A percentile compares a stretch with the other conserved stretches of the same genome.
phyloP scores from a whole-genome alignment of 768 basidiomycete genomes.

The Hysterangium stoloniferum region DNA sequence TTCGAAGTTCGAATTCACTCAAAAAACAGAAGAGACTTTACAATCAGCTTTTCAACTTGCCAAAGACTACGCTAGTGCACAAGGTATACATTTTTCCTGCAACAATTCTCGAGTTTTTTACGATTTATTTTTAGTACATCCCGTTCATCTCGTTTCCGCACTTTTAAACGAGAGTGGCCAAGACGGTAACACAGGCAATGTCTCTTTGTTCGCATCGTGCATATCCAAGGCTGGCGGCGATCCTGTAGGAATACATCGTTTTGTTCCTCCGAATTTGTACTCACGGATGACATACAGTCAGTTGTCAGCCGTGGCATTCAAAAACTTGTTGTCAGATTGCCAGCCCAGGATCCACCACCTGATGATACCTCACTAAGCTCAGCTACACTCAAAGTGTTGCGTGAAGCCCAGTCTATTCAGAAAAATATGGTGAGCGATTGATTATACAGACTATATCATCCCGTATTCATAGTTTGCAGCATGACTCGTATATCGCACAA shows the following conservation, averaged over 20 bases:
- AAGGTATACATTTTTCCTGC: conserved; percentile 41
- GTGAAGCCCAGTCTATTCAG: conserved; percentile 68
- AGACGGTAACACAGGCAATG: conserved; percentile 25
- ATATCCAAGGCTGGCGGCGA: conserved; percentile 83
- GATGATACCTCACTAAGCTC: conserved; percentile 65
- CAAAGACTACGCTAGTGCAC: conserved; percentile 75
- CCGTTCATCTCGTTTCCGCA: conserved; percentile 74
- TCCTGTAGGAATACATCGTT: conserved; percentile 42
- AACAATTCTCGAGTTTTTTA: background rate
- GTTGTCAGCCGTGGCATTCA: conserved; percentile 65
- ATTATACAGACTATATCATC: background rate
- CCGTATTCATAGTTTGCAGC: conserved; percentile 22
- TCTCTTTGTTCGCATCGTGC: conserved; percentile 68
- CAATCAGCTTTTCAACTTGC: conserved; percentile 71
- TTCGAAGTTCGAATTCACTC: conserved; percentile 73
- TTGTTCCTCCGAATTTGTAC: background rate
- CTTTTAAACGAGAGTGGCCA: conserved; percentile 64
- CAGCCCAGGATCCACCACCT: conserved; percentile 78
- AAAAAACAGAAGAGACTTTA: conserved; percentile 68
- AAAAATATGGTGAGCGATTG: conserved; percentile 50
- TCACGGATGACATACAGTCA: conserved; percentile 28
- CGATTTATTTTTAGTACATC: conserved; percentile 51
- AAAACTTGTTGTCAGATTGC: conserved; percentile 71
- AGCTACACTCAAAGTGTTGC: conserved; percentile 51
- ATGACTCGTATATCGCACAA: conserved; percentile 88